Conservation (phyloP, 1,139 yeast genomes). For the Yamadazyma sp. region DNA sequence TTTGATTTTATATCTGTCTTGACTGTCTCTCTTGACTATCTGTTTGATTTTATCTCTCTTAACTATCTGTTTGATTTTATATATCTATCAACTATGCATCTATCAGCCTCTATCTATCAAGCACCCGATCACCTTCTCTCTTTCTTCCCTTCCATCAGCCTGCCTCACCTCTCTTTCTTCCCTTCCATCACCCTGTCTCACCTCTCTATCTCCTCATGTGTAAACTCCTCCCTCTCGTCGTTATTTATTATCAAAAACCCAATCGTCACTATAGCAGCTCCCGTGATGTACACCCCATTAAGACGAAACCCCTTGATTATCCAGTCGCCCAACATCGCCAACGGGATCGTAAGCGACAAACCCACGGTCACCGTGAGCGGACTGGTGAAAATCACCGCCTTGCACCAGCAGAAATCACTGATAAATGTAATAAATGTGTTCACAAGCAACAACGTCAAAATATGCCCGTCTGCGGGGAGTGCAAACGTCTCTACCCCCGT, state of each 20-base stretch:
- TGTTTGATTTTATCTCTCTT: too few species aligned
- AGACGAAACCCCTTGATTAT: slow-evolving; percentile 64
- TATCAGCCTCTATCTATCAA: too few species aligned
- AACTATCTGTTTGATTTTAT: too few species aligned
- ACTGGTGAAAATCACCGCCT: slow-evolving; percentile 87
- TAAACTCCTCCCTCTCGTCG: slow-evolving; percentile 65
- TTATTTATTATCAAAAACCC: slow-evolving; percentile 84
- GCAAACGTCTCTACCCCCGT: slow-evolving; percentile 68
- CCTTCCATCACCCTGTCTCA: too few species aligned
- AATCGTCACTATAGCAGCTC: slow-evolving; percentile 75
- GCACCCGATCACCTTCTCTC: too few species aligned
- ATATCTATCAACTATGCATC: too few species aligned
- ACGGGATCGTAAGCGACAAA: slow-evolving; percentile 85
- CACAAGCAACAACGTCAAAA: slow-evolving; percentile 53
- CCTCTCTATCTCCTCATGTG: too few species aligned
- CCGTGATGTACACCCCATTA: slow-evolving; percentile 64
- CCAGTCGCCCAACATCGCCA: slow-evolving; percentile 92
- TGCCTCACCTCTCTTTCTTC: too few species aligned
- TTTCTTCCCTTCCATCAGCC: too few species aligned
- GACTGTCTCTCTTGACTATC: too few species aligned
- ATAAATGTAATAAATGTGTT: slow-evolving; percentile 80
- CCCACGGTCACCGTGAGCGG: slow-evolving; percentile 97
- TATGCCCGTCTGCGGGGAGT: slow-evolving; percentile 56
- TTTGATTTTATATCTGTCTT: too few species aligned
- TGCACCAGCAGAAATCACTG: slow-evolving; percentile 94